phyloP scores from a whole-genome alignment of 164 flowering plant species.

The Vitis cinerea region DNA sequence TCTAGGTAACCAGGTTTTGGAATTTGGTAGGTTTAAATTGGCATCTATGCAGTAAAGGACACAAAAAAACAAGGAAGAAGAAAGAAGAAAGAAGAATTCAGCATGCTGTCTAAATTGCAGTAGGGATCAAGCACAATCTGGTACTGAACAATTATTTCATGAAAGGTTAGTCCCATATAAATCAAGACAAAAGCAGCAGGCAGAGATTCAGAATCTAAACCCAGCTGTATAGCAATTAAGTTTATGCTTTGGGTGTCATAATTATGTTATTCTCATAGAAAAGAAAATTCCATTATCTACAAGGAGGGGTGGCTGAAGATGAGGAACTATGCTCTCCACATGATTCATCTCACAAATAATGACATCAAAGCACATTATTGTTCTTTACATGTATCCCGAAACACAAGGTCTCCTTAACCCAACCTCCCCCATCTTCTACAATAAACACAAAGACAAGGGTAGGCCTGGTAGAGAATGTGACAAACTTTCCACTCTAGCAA shows the following conservation, averaged over 20 bases:
- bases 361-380: not conserved
- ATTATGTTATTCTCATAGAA: constrained; percentile 3
- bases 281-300: constrained; percentile 13
- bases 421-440: too few relatives aligned
- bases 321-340: not conserved
- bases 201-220: not conserved
- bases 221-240: not conserved
- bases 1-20: too few relatives aligned
- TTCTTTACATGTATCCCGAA: not conserved
- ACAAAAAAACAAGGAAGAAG: too few relatives aligned
- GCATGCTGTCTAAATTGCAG: too few relatives aligned
- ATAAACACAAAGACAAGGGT: too few relatives aligned
- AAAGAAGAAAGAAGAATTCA: too few relatives aligned
- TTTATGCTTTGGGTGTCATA: not conserved
- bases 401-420: not conserved
- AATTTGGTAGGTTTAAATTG: too few relatives aligned
- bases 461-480: not conserved
- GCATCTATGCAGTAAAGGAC: too few relatives aligned
- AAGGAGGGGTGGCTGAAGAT: not conserved
- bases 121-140: too few relatives aligned
- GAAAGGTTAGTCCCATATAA: too few relatives aligned
- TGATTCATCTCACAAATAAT: constrained; percentile 5
- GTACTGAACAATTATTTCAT: too few relatives aligned
- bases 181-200: not conserved
- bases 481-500: not conserved